Evolutionary conservation across 2,329 filamentous ascomycete species (phyloP).

Genomic region (Penicillium sp.): DNA sequence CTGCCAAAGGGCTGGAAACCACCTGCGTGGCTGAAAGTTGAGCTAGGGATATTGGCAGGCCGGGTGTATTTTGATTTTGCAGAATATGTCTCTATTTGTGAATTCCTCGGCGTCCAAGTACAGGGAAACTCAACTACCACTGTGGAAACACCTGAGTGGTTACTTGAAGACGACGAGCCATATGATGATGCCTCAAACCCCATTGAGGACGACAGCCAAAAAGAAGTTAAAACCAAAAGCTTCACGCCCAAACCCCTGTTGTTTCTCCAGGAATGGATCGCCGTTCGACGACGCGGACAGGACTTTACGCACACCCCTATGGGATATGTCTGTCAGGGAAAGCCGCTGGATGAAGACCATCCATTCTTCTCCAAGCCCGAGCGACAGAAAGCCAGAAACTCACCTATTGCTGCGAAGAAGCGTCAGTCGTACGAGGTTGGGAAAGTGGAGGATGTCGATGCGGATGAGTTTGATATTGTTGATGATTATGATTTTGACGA

Average conservation of each 20-base stretch:
- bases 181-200: too few species aligned
- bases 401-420: too few species aligned
- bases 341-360: conserved; percentile 22
- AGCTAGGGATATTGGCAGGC: conserved; percentile 59
- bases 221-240: too few species aligned
- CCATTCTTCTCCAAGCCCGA: conserved; percentile 24
- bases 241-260: conserved; percentile 17
- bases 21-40: conserved; percentile 53
- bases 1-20: conserved; percentile 39
- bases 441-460: too few species aligned
- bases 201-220: too few species aligned
- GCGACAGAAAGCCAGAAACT: too few species aligned
- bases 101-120: not conserved
- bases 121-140: too few species aligned
- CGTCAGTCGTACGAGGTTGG: too few species aligned
- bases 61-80: conserved; percentile 49
- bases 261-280: conserved; percentile 33
- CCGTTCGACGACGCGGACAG: conserved; percentile 28
- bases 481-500: too few species aligned
- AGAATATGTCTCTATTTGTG: conserved; percentile 19
- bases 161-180: too few species aligned
- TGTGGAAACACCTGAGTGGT: too few species aligned
- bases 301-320: conserved; percentile 32
- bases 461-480: too few species aligned
- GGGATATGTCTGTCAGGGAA: conserved; percentile 31